Evolutionary conservation across 805 yeast genomes (phyloP).

Genomic region (Suhomyces xylopsoci): DNA sequence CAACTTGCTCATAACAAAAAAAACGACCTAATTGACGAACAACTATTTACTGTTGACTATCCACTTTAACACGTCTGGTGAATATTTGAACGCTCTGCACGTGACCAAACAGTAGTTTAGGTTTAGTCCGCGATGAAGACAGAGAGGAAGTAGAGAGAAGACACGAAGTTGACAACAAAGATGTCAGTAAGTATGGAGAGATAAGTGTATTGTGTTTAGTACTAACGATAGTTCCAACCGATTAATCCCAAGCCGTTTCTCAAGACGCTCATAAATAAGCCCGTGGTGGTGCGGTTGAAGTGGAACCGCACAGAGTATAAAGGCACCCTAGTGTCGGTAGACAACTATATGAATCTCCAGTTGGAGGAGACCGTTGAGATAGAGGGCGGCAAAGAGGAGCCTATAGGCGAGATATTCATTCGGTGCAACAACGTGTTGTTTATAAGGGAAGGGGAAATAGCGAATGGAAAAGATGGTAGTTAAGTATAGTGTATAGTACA

Average conservation of each 20-base stretch:
- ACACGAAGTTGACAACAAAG: too few species aligned
- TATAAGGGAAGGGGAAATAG: slow-evolving; percentile 15
- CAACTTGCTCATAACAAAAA: slow-evolving; percentile 14
- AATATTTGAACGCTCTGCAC: neutral
- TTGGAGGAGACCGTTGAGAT: slow-evolving; percentile 54
- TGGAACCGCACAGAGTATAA: slow-evolving; percentile 88
- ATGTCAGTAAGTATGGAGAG: neutral
- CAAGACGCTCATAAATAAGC: slow-evolving; percentile 66
- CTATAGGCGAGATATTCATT: slow-evolving; percentile 26
- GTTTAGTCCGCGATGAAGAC: neutral
- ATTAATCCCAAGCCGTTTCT: slow-evolving; percentile 90
- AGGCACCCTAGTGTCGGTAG: slow-evolving; percentile 76
- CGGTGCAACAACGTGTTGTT: slow-evolving; percentile 29
- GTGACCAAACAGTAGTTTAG: neutral
- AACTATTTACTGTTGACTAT: too few species aligned
- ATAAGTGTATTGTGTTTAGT: neutral
- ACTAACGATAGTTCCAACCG: slow-evolving; percentile 46
- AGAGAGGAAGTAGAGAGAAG: neutral
- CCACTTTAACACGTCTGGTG: neutral
- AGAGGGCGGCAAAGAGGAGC: slow-evolving; percentile 29
- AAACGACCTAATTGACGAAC: too few species aligned
- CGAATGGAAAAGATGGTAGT: neutral
- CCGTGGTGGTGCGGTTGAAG: slow-evolving; percentile 75
- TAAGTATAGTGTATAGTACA: too few species aligned
- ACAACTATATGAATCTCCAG: slow-evolving; percentile 89